Evolutionary conservation across 345 rosid species (phyloP), one percentile per base, ranked within the genome.

Genomic region (Arabidopsis suecica): DNA sequence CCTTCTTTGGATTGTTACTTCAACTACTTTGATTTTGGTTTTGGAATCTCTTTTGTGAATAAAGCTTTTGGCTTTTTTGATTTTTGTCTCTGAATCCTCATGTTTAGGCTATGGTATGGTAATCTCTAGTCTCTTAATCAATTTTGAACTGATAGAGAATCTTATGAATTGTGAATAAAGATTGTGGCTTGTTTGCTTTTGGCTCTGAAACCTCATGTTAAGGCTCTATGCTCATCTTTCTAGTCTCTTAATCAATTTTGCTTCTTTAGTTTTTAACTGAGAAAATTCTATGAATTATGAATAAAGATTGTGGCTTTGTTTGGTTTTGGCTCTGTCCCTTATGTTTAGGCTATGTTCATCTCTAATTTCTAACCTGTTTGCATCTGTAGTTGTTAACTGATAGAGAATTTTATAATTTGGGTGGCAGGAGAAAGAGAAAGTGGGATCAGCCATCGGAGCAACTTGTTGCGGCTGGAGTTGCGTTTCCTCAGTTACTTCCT

Each of bases 371-470:
- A 65, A 4, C 62, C 13, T 50, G 7, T 14, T 53, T 18, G 42
- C 0, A 53, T 11, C 49, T 9, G 22, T 30, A 60, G 23, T n/a
- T 56, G n/a, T 32, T 32, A 28, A 56, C 61, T 56, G 5, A 32
- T 0, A 25, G 16, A 40, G 41, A 4, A 14, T 32, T 28, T 4
- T 34, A 7, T 34, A 5, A 6, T 5, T 2, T 56, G 38, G 34
- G 45, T 81, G 78, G 69, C 72, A 93, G 98, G 86, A 94, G 76
- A 70, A 94, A 83, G 87, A 87, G 97, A 67, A 89, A 84, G 81
- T 91, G 98, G 98, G 97, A 94, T 84, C 96, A 89, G 76, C 97
- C 98, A 1, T 93, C 97, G 0, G 96, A 89, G 75, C 78, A 82
- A 14, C 81, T 87, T 55, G 73, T 83, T 61, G 73, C 85, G 47